Evolutionary conservation across 768 basidiomycete species (phyloP).

Genomic region (Pleurotus ostreatus): DNA sequence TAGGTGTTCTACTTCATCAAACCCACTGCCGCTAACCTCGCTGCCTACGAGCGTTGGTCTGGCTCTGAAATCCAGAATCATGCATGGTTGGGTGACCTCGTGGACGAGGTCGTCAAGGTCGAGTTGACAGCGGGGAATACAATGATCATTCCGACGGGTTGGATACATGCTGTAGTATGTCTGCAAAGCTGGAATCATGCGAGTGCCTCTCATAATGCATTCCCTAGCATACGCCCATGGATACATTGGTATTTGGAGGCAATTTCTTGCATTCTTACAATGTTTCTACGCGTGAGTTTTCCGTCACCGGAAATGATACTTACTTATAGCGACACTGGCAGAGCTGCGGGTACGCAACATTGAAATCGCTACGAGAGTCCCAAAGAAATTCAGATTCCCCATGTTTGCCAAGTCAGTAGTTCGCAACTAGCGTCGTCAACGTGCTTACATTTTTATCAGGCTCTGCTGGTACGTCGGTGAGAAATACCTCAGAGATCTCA

Average conservation of each 20-base stretch:
- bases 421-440: background rate
- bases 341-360: slow-evolving; percentile 89
- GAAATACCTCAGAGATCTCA: slow-evolving; percentile 71
- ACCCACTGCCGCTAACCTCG: slow-evolving; percentile 81
- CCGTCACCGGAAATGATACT: background rate
- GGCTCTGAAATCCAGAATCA: slow-evolving; percentile 85
- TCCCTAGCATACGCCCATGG: slow-evolving; percentile 78
- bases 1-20: slow-evolving; percentile 95
- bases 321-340: slow-evolving; percentile 24
- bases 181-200: background rate
- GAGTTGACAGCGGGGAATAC: slow-evolving; percentile 75
- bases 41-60: slow-evolving; percentile 91
- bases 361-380: slow-evolving; percentile 89
- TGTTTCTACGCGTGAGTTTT: slow-evolving; percentile 71
- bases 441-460: slow-evolving; percentile 31
- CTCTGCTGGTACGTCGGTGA: slow-evolving; percentile 91
- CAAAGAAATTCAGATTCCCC: slow-evolving; percentile 88
- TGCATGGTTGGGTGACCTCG: slow-evolving; percentile 90
- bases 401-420: slow-evolving; percentile 63
- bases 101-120: slow-evolving; percentile 87
- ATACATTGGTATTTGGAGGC: slow-evolving; percentile 94
- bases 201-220: slow-evolving; percentile 3
- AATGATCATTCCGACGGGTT: slow-evolving; percentile 94
- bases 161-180: slow-evolving; percentile 96
- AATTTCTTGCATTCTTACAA: slow-evolving; percentile 96